Conservation (phyloP, 306 rosid genomes). For the Argentina anserina region DNA sequence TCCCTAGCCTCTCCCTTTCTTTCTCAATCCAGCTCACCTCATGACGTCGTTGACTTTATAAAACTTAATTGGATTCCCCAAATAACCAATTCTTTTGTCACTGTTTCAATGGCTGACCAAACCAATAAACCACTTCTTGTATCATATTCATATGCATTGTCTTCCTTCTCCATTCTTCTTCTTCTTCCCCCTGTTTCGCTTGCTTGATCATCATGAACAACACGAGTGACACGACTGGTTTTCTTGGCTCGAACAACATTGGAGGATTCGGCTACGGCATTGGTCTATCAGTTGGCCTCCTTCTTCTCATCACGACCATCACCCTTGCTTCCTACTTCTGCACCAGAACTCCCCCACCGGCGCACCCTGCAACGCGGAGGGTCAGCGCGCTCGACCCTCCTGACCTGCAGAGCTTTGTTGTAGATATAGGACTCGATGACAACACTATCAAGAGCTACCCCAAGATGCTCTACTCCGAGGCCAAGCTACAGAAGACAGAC, state of each 20-base stretch:
- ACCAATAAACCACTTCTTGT: constrained; percentile 9
- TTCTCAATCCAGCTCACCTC: constrained; percentile 7
- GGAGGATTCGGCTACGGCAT: constrained; percentile 83
- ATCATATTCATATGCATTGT: constrained; percentile 6
- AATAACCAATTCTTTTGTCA: constrained; percentile 23
- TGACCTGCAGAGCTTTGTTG: constrained; percentile 35
- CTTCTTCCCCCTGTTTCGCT: neutral
- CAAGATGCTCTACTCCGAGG: constrained; percentile 63
- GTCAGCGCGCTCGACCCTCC: constrained; percentile 1
- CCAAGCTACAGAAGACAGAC: constrained; percentile 42
- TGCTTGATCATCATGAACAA: constrained; percentile 35
- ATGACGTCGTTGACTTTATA: constrained; percentile 50
- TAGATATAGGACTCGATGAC: constrained; percentile 74
- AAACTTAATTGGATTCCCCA: constrained; percentile 23
- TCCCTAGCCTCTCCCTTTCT: constrained; percentile 13
- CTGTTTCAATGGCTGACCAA: constrained; percentile 28
- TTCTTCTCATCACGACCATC: constrained; percentile 76
- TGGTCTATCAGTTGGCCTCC: constrained; percentile 81
- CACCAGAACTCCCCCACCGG: constrained; percentile 36
- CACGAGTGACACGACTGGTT: constrained; percentile 42
- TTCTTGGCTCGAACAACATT: constrained; percentile 48
- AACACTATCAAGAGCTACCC: constrained; percentile 62
- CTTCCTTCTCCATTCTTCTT: constrained; percentile 16
- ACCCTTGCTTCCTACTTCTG: constrained; percentile 85
- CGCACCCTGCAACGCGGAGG: constrained; percentile 17